Base-by-base conservation (phyloP, 2,329 filamentous ascomycete species). In the Diaporthe longicolla region DNA sequence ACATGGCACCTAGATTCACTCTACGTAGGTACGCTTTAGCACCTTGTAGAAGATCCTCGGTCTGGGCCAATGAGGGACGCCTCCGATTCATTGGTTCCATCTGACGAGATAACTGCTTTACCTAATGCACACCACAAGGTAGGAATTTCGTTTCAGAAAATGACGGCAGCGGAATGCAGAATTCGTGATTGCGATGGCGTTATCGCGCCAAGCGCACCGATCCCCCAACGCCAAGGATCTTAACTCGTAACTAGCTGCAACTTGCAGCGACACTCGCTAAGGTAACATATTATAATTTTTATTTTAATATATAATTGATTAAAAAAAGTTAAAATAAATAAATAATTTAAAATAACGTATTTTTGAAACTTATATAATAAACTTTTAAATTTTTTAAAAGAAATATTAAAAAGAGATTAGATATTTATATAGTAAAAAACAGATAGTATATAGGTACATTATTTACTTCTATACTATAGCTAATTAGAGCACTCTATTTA, bases 191-290 rank as follows among this genome's bases (percentile, higher is more conserved):
- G 54, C 54, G 52, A 74, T 74, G 69, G 73, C 73, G 73, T 74
- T 74, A 74, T 74, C 73, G 43, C 61, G 69, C 70, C 24, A 72
- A 72, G 69, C 32, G 3, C 66, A 43, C 19, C 21, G 61, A n/a
- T 66, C 61, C 29, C 45, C 19, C 7, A 2, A 10, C 29, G 61
- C 61, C 45, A 50, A 66, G 61, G 32, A 52, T 32, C 21, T 19
- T 29, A 24, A 50, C 59, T 65, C n/a, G 40, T 43, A 65, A 26
- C 32, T 48, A 26, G 59, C 59, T 48, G 40, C 40, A 63, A 32
- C 26, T 13, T 48, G 40, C 24, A 63, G 35, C 29, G 29, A 32
- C 29, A 32, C 5, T 6, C 29, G 29, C 29, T 32, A 32, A 6
- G 29, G 29, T 6, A 32, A 32, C 29, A 3, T 29, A 29, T 29